These are phyloP conservation scores for Kwoniella newhampshirensis DNA, from an alignment of 768 basidiomycete species.

Conservation along the genomic window DNA sequence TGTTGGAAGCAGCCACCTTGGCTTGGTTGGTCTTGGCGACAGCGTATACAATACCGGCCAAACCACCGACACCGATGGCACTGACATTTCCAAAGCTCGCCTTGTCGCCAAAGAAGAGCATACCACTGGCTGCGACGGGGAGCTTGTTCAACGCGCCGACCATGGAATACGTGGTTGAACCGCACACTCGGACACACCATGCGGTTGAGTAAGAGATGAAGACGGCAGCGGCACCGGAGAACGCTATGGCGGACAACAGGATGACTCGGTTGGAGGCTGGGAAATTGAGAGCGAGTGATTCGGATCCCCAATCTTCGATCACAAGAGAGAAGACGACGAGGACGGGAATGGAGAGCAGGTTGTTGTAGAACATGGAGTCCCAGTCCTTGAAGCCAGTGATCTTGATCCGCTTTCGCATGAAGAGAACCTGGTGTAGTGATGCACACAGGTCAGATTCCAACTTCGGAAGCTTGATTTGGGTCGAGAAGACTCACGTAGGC, in stretches of 20 bases:
- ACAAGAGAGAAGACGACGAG: constrained; percentile 76
- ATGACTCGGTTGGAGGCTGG: constrained; percentile 76
- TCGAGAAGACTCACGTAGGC: constrained; percentile 68
- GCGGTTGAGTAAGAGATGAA: constrained; percentile 98
- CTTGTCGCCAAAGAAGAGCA: constrained; percentile 76
- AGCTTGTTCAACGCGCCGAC: constrained; percentile 58
- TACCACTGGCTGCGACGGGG: constrained; percentile 94
- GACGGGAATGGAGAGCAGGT: constrained; percentile 89
- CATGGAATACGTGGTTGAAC: constrained; percentile 85
- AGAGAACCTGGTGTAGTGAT: constrained; percentile 67
- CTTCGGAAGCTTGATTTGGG: neutral
- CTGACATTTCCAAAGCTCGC: constrained; percentile 83
- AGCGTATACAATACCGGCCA: constrained; percentile 87
- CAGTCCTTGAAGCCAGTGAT: constrained; percentile 94
- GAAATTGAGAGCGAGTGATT: constrained; percentile 78
- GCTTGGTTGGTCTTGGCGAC: constrained; percentile 94
- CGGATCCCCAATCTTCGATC: constrained; percentile 84
- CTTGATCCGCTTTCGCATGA: constrained; percentile 97
- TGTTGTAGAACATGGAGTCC: constrained; percentile 99
- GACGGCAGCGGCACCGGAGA: constrained; percentile 94
- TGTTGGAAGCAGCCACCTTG: constrained; percentile 63
- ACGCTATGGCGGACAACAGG: constrained; percentile 81
- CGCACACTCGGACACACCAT: constrained; percentile 94
- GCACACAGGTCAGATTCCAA: neutral
- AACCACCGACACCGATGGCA: constrained; percentile 82